Base-by-base conservation (phyloP, 441 rosid genomes). In the Arabidopsis lyrata region DNA sequence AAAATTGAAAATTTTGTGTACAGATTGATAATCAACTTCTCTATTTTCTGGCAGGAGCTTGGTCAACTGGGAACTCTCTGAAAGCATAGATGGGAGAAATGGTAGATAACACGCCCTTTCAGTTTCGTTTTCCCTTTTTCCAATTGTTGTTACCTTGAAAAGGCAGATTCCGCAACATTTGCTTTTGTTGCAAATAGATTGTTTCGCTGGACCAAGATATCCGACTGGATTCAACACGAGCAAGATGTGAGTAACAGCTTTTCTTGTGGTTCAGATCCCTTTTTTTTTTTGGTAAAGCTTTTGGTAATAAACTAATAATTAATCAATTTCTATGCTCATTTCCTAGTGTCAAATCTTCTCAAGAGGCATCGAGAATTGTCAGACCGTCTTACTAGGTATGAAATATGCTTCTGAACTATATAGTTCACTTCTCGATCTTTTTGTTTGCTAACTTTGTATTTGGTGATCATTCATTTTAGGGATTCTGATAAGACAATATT, bases 401-500 rank as follows among this genome's bases (percentile, higher is more conserved):
- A 5, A 15, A 35, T 55, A 53, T 41, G 31, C 29, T 27, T 49
- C 15, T 47, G 49, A 55, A 15, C 58, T 32, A 9, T 15, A 42
- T 20, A 8, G 20, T 38, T 60, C 41, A 62, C 31, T 44, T 66
- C 31, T 68, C 8, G 1, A 53, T 67, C 32, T 22, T 73, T 11
- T 13, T 47, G 1, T 7, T 42, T 18, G 16, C 59, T 73, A 18
- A 64, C 66, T 66, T 70, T 73, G 9, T 52, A 31, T 12, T 34
- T 54, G 45, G 52, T 70, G 39, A 15, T 82, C 65, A 58, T 60
- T 63, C 9, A 3, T 64, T 18, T 34, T 63, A 92, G 98, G 90
- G 98, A 95, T 79, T 95, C 99, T 70, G 97, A 95, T 79, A 95
- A 92, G 85, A 81, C 71, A 79, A 81, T 90, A 78, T 92, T 82